A percentile compares a stretch with the other conserved stretches of the same genome.
Conservation (phyloP, 2,329 filamentous ascomycete genomes). For the Diaporthe sp. region DNA sequence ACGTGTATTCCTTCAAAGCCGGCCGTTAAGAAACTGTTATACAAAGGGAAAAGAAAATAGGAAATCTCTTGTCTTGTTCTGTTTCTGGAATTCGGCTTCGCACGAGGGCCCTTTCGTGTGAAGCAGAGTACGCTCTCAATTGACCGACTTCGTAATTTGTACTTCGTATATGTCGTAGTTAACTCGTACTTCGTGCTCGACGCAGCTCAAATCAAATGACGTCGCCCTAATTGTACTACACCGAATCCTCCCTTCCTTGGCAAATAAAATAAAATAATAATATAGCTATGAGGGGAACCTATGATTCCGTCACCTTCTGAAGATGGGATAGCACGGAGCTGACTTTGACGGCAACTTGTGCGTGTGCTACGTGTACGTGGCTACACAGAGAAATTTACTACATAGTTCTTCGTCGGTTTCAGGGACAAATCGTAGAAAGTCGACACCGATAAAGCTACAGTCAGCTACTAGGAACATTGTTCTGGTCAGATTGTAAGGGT, state of each 20-base stretch:
- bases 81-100: not conserved
- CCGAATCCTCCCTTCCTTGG: no score
- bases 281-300: not conserved
- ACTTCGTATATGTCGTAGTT: not conserved
- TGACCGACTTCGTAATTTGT: not conserved
- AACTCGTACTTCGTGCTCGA: no score
- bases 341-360: not conserved
- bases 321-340: not conserved
- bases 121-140: rapidly evolving
- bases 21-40: not conserved
- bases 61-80: not conserved
- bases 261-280: no score
- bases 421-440: not conserved
- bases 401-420: rapidly evolving
- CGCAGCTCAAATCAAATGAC: not conserved
- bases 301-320: not conserved
- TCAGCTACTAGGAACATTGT: not conserved
- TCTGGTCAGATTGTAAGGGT: not conserved
- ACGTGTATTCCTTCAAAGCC: rapidly evolving
- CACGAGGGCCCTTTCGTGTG: not conserved
- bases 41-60: no score
- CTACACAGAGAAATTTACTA: not conserved
- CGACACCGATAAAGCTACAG: no score
- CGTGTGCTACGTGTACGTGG: not conserved
- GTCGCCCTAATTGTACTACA: not conserved